Evolutionary conservation across 768 basidiomycete species (phyloP).

Genomic region (Dentipellis fragilis): DNA sequence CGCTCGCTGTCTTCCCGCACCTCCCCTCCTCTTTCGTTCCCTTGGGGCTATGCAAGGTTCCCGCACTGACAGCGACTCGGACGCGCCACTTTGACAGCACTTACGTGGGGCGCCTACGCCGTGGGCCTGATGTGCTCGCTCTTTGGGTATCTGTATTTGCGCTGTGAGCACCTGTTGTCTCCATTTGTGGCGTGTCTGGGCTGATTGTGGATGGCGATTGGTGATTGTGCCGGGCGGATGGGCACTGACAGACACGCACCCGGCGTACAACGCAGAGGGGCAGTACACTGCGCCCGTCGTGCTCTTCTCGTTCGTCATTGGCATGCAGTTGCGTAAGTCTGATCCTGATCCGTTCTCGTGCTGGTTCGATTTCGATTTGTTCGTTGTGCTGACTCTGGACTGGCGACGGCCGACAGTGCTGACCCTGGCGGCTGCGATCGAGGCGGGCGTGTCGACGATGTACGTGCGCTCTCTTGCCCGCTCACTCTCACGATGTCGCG

Average conservation of each 20-base stretch:
- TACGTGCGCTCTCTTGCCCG: constrained; percentile 22
- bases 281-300: constrained; percentile 73
- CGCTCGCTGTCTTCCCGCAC: no score
- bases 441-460: constrained; percentile 86
- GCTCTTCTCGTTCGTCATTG: constrained; percentile 75
- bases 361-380: neutral
- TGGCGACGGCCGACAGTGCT: constrained; percentile 31
- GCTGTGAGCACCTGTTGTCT: constrained; percentile 33
- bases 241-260: constrained; percentile 46
- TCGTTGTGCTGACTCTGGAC: neutral
- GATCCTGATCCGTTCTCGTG: neutral
- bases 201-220: no score
- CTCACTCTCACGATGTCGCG: neutral
- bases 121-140: constrained; percentile 66
- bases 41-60: neutral
- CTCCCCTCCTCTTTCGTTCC: no score
- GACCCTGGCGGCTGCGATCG: constrained; percentile 64
- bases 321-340: constrained; percentile 55
- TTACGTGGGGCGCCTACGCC: constrained; percentile 75
- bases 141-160: constrained; percentile 70
- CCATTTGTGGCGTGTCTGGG: no score
- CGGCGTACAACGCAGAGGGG: constrained; percentile 62
- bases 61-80: neutral
- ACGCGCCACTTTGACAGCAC: constrained; percentile 27
- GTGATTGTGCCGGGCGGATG: no score